These are phyloP conservation scores for Viridothelium virens DNA, from an alignment of 495 filamentous ascomycete genomes.

Conservation along the genomic window DNA sequence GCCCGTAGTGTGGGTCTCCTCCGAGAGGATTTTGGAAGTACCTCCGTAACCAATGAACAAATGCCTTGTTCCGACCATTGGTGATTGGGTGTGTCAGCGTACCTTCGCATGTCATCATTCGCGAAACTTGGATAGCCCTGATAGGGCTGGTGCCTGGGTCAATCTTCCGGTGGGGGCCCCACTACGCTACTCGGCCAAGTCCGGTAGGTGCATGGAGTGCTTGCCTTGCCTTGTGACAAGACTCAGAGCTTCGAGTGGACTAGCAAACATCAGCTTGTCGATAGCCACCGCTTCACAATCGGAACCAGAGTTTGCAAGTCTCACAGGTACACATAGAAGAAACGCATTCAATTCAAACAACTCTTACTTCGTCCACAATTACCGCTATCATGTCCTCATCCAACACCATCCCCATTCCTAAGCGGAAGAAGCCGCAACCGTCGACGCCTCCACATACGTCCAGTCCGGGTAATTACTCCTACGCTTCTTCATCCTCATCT, in stretches of 20 bases:
- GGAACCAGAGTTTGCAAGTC: not conserved
- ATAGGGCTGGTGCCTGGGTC: conserved; percentile 9
- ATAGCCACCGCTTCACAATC: not conserved
- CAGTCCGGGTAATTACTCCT: conserved; percentile 11
- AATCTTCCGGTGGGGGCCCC: not conserved
- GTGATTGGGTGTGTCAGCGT: not conserved
- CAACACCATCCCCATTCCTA: conserved; percentile 36
- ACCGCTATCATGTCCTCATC: conserved; percentile 29
- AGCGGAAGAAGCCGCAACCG: conserved; percentile 26
- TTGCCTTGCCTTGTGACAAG: conserved; percentile 11
- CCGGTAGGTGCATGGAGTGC: conserved; percentile 1
- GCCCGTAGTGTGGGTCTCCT: not conserved
- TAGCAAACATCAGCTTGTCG: not conserved
- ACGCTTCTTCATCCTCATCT: conserved; percentile 14
- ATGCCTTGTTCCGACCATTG: not conserved
- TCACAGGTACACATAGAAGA: too few species aligned
- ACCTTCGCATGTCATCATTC: not conserved
- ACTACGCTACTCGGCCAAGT: not conserved
- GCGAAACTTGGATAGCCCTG: not conserved
- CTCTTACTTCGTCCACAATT: too few species aligned
- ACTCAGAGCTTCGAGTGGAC: conserved; percentile 1
- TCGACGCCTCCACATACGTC: not conserved
- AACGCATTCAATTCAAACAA: not conserved
- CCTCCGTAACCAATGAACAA: not conserved
- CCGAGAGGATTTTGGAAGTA: not conserved